Evolutionary conservation across 1,284 basidiomycete species (phyloP), one percentile per base, ranked within the genome.

Genomic region (Ganoderma resinaceum): DNA sequence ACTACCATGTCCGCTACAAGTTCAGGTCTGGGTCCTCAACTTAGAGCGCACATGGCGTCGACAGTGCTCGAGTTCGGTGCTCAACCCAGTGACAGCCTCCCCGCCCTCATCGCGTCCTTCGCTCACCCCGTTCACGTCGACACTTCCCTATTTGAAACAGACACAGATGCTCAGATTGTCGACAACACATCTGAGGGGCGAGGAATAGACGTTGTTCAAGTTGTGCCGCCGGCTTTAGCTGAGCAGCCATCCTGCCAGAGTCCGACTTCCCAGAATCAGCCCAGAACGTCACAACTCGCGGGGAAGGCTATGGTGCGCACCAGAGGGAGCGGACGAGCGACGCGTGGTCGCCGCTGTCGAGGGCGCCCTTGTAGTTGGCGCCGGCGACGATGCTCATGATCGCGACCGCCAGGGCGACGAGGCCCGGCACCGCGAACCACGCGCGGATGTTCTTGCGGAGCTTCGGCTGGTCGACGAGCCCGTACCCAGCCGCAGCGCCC

Each of bases 341-440:
- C 29, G 69, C 61, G 43, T 71, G 62, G 66, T 69, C 66, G 42
- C 70, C 38, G 37, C 62, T 49, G 49, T 42, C 75, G 38, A 70
- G 72, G n/a, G 64, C 77, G 20, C 52, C 66, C 65, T 64, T 68
- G 68, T 74, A 81, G 57, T 72, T 65, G 2, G 68, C 59, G 11
- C 78, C 80, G 9, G 78, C 74, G 20, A 81, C 68, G 62, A 76
- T 75, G n/a, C 75, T 78, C 8, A 76, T 65, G 55, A 76, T 68
- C 55, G 76, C 65, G 9, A 77, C 72, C 2, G 67, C 70, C 29
- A 78, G 63, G 62, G 76, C 77, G 7, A 74, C 35, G 4, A 79
- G 37, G 11, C 58, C 62, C n/a, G 74, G 61, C 9, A 65, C 62
- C 40, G 75, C 75, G 52, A 69, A 74, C 43, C 77, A 73, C 38